phyloP scores from a whole-genome alignment of 2,329 filamentous ascomycete genomes.

The Corinectria fuckeliana region DNA sequence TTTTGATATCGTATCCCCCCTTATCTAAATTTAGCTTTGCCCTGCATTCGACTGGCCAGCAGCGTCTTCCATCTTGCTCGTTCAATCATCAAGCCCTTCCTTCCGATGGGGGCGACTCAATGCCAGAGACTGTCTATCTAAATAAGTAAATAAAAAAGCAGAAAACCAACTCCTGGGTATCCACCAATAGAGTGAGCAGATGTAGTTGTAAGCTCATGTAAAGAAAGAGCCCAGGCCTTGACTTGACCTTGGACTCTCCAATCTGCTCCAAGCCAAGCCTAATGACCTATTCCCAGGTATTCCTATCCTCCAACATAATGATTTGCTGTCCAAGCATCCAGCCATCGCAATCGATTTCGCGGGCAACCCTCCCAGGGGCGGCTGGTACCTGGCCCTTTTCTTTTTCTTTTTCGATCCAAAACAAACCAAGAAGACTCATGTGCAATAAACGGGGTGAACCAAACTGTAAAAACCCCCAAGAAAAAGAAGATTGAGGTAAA shows the following conservation, averaged over 20 bases:
- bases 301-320: constrained; percentile 9
- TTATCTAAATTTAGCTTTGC: constrained; percentile 37
- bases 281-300: neutral
- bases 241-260: constrained; percentile 6
- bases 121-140: constrained; percentile 36
- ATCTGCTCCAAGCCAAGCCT: constrained; percentile 4
- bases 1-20: constrained; percentile 36
- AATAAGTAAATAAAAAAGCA: constrained; percentile 23
- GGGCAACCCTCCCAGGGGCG: constrained; percentile 6
- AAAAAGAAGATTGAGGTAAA: constrained; percentile 27
- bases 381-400: constrained; percentile 17
- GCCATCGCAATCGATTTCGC: constrained; percentile 11
- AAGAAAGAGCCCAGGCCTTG: constrained; percentile 12
- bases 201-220: constrained; percentile 22
- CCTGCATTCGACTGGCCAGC: constrained; percentile 37
- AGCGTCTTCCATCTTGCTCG: constrained; percentile 39
- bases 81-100: constrained; percentile 37
- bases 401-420: constrained; percentile 22
- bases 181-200: constrained; percentile 37
- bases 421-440: constrained; percentile 11
- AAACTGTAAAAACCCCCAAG: constrained; percentile 19
- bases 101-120: constrained; percentile 27
- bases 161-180: constrained; percentile 37
- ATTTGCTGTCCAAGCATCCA: neutral
- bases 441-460: constrained; percentile 11